Conservation (phyloP, 2,329 filamentous ascomycete species). For the Arthrobotrys pseudoclavata region DNA sequence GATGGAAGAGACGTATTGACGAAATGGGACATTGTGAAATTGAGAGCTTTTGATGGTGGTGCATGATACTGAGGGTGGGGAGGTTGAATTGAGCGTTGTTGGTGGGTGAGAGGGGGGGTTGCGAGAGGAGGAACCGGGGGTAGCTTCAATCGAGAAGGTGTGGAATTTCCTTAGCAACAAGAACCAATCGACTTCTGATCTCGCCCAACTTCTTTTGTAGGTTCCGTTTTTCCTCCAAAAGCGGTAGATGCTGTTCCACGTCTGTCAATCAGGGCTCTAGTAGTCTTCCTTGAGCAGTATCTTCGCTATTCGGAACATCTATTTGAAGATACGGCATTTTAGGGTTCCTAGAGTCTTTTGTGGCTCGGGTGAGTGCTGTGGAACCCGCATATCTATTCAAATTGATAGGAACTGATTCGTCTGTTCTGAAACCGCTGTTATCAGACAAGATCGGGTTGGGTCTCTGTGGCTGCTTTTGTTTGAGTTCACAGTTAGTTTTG, state of each 20-base stretch:
- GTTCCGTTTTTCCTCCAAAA: background rate
- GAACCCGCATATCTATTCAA: background rate
- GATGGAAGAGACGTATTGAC: too few species aligned
- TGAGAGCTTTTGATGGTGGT: too few species aligned
- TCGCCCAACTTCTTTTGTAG: background rate
- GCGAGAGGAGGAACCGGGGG: too few species aligned
- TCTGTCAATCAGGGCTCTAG: background rate
- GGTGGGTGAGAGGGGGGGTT: too few species aligned
- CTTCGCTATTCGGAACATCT: background rate
- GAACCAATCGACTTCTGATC: background rate
- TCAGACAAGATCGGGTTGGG: background rate
- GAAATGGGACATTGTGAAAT: too few species aligned
- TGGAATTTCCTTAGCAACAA: too few species aligned
- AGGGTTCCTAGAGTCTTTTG: background rate
- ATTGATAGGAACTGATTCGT: background rate
- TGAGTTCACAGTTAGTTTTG: background rate
- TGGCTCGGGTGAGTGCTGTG: background rate
- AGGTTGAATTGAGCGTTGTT: too few species aligned
- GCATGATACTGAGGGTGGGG: too few species aligned
- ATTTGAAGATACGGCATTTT: background rate
- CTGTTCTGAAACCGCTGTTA: too few species aligned
- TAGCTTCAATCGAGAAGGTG: background rate
- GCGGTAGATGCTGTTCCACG: background rate
- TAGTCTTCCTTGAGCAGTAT: background rate
- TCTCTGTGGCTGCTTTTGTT: too few species aligned